Conservation (phyloP, 441 rosid species). For the Sinapis alba region DNA sequence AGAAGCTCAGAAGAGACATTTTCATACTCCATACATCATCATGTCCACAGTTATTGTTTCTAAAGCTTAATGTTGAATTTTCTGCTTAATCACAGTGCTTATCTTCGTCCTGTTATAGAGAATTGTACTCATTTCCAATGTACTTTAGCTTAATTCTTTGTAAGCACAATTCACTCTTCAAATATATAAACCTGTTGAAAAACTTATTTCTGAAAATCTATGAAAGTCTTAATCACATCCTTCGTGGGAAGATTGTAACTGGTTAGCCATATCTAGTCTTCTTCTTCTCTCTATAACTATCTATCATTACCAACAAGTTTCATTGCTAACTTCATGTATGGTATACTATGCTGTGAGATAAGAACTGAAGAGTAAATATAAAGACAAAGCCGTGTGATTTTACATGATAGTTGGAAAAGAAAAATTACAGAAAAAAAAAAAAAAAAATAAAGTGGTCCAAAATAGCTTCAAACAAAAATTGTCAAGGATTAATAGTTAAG, state of each 20-base stretch:
- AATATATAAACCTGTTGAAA: neutral
- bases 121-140: neutral
- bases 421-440: too few relatives aligned
- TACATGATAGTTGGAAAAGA: neutral
- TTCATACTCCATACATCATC: too few relatives aligned
- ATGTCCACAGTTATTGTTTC: too few relatives aligned
- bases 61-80: neutral
- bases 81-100: neutral
- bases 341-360: neutral
- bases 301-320: too few relatives aligned
- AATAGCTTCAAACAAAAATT: too few relatives aligned
- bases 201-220: neutral
- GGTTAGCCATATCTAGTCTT: too few relatives aligned
- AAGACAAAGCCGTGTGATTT: neutral
- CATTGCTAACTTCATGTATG: too few relatives aligned
- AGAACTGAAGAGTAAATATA: neutral
- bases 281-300: too few relatives aligned
- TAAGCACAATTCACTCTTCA: neutral
- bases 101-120: neutral
- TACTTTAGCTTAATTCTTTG: slow-evolving; percentile 1
- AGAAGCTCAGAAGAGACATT: too few relatives aligned
- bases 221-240: neutral
- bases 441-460: neutral
- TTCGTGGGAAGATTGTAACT: neutral
- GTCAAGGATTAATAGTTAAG: too few relatives aligned